phyloP scores from a whole-genome alignment of 805 yeast genomes.

The Myxozyma geophila region DNA sequence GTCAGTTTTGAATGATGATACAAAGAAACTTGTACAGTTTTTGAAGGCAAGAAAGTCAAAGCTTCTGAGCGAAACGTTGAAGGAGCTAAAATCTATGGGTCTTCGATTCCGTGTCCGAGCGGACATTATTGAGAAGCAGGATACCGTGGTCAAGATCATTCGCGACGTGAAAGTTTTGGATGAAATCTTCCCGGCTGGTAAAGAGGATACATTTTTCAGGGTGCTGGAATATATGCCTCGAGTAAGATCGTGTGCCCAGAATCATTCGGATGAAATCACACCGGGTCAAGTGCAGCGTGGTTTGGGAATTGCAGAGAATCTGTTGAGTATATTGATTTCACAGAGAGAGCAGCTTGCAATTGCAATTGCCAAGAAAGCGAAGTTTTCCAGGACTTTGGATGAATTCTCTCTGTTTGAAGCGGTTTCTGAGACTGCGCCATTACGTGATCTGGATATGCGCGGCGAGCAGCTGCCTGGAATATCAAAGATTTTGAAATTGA shows the following conservation, averaged over 20 bases:
- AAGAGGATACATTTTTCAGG: constrained; percentile 64
- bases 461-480: constrained; percentile 2
- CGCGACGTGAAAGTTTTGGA: constrained; percentile 57
- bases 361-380: background rate
- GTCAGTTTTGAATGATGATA: constrained; percentile 65
- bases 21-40: constrained; percentile 69
- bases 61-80: constrained; percentile 73
- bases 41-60: constrained; percentile 82
- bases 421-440: constrained; percentile 1
- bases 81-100: constrained; percentile 77
- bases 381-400: background rate
- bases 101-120: constrained; percentile 66
- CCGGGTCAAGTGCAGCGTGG: constrained; percentile 73
- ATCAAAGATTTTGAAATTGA: constrained; percentile 1
- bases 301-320: constrained; percentile 73
- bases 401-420: constrained; percentile 6
- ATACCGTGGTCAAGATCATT: constrained; percentile 65
- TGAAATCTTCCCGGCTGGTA: constrained; percentile 47
- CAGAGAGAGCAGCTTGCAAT: constrained; percentile 31
- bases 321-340: constrained; percentile 59
- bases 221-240: constrained; percentile 81
- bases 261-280: constrained; percentile 75
- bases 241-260: constrained; percentile 65
- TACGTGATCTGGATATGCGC: constrained; percentile 2
- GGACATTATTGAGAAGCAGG: constrained; percentile 66